phyloP scores from a whole-genome alignment of 768 basidiomycete genomes.

The Auricularia heimuer region DNA sequence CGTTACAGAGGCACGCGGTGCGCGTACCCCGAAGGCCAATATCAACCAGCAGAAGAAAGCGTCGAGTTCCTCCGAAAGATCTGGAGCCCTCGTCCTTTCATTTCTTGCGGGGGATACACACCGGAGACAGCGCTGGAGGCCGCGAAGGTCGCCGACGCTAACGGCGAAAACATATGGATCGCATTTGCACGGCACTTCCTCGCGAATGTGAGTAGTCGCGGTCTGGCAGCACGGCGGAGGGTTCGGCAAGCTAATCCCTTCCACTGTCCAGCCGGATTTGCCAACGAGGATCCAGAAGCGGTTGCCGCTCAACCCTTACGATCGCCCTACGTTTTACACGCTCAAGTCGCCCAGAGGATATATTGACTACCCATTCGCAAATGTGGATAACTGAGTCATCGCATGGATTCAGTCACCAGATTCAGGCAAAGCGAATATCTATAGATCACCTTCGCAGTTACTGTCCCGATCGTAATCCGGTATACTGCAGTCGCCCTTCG shows the following conservation, averaged over 20 bases:
- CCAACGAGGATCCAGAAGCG: conserved; percentile 26
- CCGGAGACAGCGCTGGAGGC: conserved; percentile 28
- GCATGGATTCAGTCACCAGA: no score
- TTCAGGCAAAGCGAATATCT: no score
- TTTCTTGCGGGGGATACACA: conserved; percentile 37
- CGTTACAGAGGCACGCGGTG: conserved; percentile 28
- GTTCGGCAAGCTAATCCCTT: neutral
- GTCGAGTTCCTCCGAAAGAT: neutral
- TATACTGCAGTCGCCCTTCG: no score
- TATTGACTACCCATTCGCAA: conserved; percentile 23
- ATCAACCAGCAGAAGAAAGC: neutral
- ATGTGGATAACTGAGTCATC: no score
- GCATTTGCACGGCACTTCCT: conserved; percentile 31
- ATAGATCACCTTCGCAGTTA: no score
- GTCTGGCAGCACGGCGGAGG: neutral
- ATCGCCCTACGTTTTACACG: conserved; percentile 32
- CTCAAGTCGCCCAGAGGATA: conserved; percentile 22
- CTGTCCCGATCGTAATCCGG: no score
- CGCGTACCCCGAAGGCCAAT: neutral
- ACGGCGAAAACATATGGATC: conserved; percentile 18
- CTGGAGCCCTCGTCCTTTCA: conserved; percentile 15
- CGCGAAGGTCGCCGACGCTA: conserved; percentile 21
- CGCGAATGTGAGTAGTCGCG: conserved; percentile 24
- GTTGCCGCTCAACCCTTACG: conserved; percentile 24
- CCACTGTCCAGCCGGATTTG: conserved; percentile 31